Base-by-base conservation (phyloP, 331 rosid genomes). In the Prunus yedoensis region DNA sequence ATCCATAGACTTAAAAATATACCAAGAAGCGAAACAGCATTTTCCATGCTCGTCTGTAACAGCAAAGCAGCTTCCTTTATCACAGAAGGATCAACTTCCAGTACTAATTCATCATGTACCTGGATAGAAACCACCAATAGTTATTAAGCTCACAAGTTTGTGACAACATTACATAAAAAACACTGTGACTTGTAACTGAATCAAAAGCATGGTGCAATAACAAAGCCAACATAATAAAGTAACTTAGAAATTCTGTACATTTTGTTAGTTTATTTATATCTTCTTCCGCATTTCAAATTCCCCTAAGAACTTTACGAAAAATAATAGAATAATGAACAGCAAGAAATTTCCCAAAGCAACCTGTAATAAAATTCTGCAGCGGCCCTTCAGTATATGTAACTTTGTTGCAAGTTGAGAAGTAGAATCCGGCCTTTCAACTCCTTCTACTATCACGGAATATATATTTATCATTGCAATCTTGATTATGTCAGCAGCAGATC, bases 401-500 rank as follows among this genome's bases (percentile, higher is more conserved):
- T 77, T 74, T 67, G 81, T 78, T 28, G 84, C 73, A 59, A 74
- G 83, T 57, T 87, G 83, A 60, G 83, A 86, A 80, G 75, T 79
- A 60, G 81, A 85, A 79, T 79, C 83, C 12, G 79, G 79, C 76
- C 66, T 53, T 64, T 81, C 90, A 61, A 58, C 62, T 75, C 86
- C 91, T 72, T 67, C 63, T 13, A 54, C 85, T 65, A 88, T 82
- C 52, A 74, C 87, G 5, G 92, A 88, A 80, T 92, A 92, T 62
- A 89, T 83, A 73, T 81, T 88, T 79, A 92, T 78, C 99, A 92
- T 89, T 50, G 99, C 99, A 50, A 89, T 82, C 87, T 92, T 94
- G 73, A 90, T 92, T 82, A 91, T 81, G 90, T 94, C 99, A 53
- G 97, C 99, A 68, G 99, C 97, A 58, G 99, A 94, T 52, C 99